These are phyloP conservation scores for Alternaria metachromatica DNA, from an alignment of 2,329 filamentous ascomycete species.

Conservation along the genomic window DNA sequence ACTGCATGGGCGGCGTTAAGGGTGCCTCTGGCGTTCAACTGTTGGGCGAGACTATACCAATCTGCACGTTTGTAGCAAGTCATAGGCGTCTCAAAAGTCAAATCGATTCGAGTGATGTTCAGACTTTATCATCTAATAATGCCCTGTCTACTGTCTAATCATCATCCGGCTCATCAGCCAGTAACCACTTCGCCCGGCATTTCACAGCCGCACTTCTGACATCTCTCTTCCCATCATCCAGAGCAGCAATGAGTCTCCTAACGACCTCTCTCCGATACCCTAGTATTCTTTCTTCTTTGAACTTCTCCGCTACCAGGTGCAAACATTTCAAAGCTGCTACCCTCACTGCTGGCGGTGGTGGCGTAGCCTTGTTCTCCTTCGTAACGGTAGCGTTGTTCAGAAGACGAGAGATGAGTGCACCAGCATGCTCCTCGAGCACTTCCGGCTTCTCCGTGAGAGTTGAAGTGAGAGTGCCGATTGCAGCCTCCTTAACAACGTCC, in stretches of 20 bases:
- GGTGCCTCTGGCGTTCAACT: conserved; percentile 29
- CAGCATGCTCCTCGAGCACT: conserved; percentile 61
- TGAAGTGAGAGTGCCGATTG: conserved; percentile 64
- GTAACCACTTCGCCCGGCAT: conserved; percentile 66
- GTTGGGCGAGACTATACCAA: conserved; percentile 33
- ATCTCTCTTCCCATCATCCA: conserved; percentile 69
- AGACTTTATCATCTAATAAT: too few relatives aligned
- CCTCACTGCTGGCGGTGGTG: conserved; percentile 50
- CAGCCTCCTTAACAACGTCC: conserved; percentile 64
- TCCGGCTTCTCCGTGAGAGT: conserved; percentile 65
- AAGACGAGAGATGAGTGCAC: conserved; percentile 63
- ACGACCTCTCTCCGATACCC: conserved; percentile 65
- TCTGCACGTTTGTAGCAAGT: conserved; percentile 13
- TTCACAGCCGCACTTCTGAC: conserved; percentile 69
- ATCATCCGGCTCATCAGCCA: conserved; percentile 65
- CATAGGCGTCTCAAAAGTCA: conserved; percentile 9
- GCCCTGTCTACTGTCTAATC: conserved; percentile 19
- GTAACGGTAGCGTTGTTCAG: conserved; percentile 52
- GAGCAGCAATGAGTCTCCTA: conserved; percentile 59
- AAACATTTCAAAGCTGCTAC: conserved; percentile 58
- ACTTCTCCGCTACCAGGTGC: conserved; percentile 54
- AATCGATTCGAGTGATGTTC: neutral
- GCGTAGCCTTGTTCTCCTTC: conserved; percentile 16
- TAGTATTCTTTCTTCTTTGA: conserved; percentile 60
- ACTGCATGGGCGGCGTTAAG: conserved; percentile 41